Base-by-base conservation (phyloP, 345 rosid species). In the Sisymbrium irio region DNA sequence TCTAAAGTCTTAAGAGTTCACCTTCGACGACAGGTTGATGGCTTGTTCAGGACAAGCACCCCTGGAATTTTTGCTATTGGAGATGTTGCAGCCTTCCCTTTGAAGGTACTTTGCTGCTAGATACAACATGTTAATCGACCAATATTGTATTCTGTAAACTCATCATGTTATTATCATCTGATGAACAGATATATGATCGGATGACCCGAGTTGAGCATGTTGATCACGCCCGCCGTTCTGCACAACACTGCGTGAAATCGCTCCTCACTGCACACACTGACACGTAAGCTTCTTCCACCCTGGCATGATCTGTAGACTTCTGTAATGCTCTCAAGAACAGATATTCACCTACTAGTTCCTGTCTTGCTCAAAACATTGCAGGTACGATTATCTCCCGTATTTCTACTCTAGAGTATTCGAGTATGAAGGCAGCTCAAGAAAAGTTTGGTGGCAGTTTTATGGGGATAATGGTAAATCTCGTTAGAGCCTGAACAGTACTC, bases 31-130 rank as follows among this genome's bases (percentile, higher is more conserved):
- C 79, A 89, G 99, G 97, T 91, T 25, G 97, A 94, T 77, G 92
- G 96, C 73, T 84, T 67, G 62, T 91, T 94, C 83, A 71, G 95
- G 45, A 89, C 98, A 63, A 85, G 83, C 18, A 41, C 72, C 36
- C 97, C 99, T 72, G 99, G 97, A 79, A 91, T 95, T 42, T 95
- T 91, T 74, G 96, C 96, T 78, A 83, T 95, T 67, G 99, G 97
- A 85, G 99, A 95, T 79, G 93, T 91, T 1, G 99, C 97, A 77
- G 97, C 97, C 56, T 95, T 95, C 81, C 99, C 97, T 0, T 78
- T 95, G 69, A 88, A 91, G 96, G 97, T 95, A 76, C 64, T 54
- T 35, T 36, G 37, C 69, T 79, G 13, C 72, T 5, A 71, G 22
- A 85, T 25, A 37, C 9, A 75, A 15, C 17, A 57, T 39, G 11